Conservation (phyloP, 78 protist genomes). For the Dictyostelium capitatum region DNA sequence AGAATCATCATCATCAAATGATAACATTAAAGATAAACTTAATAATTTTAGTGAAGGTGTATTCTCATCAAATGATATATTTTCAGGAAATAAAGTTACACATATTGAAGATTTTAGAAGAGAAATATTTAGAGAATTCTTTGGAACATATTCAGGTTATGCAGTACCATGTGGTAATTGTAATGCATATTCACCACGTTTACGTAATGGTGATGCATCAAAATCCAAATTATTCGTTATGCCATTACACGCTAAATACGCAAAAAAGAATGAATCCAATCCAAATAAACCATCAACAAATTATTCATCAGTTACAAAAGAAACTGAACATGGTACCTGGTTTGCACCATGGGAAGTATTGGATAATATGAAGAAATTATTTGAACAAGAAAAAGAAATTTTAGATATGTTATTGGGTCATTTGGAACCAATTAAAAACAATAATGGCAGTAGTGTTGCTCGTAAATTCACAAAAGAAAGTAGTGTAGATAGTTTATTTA, state of each 20-base stretch:
- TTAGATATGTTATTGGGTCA: constrained; percentile 61
- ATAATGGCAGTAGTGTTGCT: background rate
- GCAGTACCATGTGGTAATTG: constrained; percentile 39
- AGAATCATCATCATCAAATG: background rate
- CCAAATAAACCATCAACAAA: background rate
- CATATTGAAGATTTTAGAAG: constrained; percentile 56
- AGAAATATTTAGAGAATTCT: constrained; percentile 44
- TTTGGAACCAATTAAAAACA: constrained; percentile 1
- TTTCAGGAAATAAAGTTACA: constrained; percentile 12
- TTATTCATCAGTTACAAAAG: constrained; percentile 52
- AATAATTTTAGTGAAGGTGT: background rate
- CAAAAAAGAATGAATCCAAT: background rate
- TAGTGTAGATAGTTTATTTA: constrained; percentile 34
- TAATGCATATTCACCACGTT: constrained; percentile 47
- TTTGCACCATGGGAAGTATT: constrained; percentile 72
- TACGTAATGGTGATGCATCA: constrained; percentile 65
- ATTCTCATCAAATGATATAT: background rate
- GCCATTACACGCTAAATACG: constrained; percentile 31
- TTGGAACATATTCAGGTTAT: background rate
- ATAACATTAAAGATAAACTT: background rate
- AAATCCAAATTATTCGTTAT: constrained; percentile 54
- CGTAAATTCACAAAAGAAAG: constrained; percentile 8
- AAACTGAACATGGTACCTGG: constrained; percentile 58
- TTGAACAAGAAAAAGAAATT: constrained; percentile 39
- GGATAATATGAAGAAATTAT: constrained; percentile 15